Evolutionary conservation across 768 basidiomycete species (phyloP).

Genomic region (Kwoniella pini): DNA sequence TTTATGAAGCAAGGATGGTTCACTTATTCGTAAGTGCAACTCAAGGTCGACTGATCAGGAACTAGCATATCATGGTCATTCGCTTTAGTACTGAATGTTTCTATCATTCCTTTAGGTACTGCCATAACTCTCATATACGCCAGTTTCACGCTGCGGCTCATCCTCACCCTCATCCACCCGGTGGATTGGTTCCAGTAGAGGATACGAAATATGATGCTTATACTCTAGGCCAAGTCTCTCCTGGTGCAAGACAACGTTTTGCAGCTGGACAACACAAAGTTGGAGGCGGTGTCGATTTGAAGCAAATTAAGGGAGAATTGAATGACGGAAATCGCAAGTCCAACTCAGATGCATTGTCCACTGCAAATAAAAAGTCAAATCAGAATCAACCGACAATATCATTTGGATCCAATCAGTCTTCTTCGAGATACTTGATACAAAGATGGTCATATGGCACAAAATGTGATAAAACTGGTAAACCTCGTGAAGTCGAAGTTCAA

Average conservation of each 20-base stretch:
- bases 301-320: background rate
- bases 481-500: slow-evolving; percentile 94
- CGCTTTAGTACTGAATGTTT: too few species aligned
- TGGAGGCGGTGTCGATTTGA: background rate
- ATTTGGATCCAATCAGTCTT: slow-evolving; percentile 53
- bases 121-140: slow-evolving; percentile 90
- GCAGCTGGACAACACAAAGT: slow-evolving; percentile 30
- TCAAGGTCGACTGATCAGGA: too few species aligned
- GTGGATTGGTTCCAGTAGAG: slow-evolving; percentile 72
- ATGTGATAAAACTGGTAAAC: slow-evolving; percentile 87
- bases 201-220: slow-evolving; percentile 65
- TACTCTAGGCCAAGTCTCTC: slow-evolving; percentile 48
- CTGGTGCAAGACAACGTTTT: slow-evolving; percentile 62
- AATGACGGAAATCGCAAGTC: background rate
- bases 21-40: slow-evolving; percentile 76
- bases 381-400: slow-evolving; percentile 23
- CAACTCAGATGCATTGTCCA: background rate
- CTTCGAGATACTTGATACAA: slow-evolving; percentile 86
- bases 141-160: slow-evolving; percentile 86
- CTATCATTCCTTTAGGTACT: too few species aligned
- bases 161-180: slow-evolving; percentile 66
- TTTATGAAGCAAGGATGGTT: slow-evolving; percentile 59
- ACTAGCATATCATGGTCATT: background rate
- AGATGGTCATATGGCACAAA: slow-evolving; percentile 65
- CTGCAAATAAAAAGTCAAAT: background rate